These are phyloP conservation scores for Calonectria leucothoes DNA, from an alignment of 2,329 filamentous ascomycete species.

Conservation along the genomic window DNA sequence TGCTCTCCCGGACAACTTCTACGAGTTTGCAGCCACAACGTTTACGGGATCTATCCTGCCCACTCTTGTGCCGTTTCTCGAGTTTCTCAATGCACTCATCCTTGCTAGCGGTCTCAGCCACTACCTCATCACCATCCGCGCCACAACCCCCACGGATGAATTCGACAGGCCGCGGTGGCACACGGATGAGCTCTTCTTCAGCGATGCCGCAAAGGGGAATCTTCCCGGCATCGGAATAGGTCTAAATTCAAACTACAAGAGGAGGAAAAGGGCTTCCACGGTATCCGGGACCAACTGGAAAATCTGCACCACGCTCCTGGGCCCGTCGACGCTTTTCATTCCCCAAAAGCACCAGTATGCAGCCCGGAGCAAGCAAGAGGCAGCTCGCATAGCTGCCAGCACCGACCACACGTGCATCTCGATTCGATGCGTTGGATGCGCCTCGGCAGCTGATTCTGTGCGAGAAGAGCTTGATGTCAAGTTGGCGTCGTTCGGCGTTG, in stretches of 20 bases:
- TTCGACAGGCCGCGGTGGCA: constrained; percentile 61
- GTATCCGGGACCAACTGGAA: constrained; percentile 56
- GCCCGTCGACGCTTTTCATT: constrained; percentile 59
- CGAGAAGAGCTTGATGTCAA: constrained; percentile 47
- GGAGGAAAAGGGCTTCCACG: neutral
- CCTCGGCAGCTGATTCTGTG: constrained; percentile 53
- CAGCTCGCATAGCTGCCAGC: constrained; percentile 40
- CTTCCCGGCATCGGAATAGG: constrained; percentile 26
- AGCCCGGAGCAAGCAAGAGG: constrained; percentile 48
- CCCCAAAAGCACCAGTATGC: constrained; percentile 40
- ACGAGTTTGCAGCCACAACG: constrained; percentile 51
- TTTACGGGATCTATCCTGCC: constrained; percentile 49
- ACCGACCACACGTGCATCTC: constrained; percentile 54
- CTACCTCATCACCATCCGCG: constrained; percentile 62
- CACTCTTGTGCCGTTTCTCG: constrained; percentile 53
- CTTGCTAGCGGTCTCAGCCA: constrained; percentile 48
- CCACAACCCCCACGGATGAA: constrained; percentile 54
- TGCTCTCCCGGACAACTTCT: constrained; percentile 48
- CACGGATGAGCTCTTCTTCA: constrained; percentile 61
- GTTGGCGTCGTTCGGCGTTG: constrained; percentile 38
- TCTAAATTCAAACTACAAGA: constrained; percentile 5
- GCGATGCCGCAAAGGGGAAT: constrained; percentile 24
- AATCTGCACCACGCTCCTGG: constrained; percentile 58
- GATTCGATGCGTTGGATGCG: constrained; percentile 57
- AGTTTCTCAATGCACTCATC: constrained; percentile 52